Conservation (phyloP, 163 green algal species). For the Trebouxia gelatinosa region DNA sequence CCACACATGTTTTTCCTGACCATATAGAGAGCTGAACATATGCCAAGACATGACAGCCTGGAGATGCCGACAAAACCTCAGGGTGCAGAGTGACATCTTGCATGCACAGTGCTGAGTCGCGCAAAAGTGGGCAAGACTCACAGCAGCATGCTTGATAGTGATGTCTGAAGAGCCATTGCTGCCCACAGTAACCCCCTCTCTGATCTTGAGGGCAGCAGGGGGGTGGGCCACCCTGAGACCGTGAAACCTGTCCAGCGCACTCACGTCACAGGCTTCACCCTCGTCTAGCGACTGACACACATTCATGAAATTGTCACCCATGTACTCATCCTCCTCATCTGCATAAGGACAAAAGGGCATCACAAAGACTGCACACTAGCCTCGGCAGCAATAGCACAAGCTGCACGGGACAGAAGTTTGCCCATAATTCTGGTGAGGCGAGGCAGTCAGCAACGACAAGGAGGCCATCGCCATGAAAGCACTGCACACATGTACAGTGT, state of each 20-base stretch:
- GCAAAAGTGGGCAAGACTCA: too few species aligned
- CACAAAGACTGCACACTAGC: too few species aligned
- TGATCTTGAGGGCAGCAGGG: conserved; percentile 29
- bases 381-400: too few species aligned
- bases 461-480: too few species aligned
- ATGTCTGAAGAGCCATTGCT: not conserved
- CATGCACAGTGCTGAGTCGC: not conserved
- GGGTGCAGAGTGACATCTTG: not conserved
- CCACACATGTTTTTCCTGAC: not conserved
- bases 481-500: not conserved
- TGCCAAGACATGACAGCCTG: not conserved
- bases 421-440: too few species aligned
- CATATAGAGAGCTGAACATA: not conserved
- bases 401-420: too few species aligned
- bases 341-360: too few species aligned
- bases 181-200: conserved; percentile 1
- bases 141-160: too few species aligned
- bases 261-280: not conserved
- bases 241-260: conserved; percentile 3
- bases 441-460: too few species aligned
- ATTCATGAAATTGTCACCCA: not conserved
- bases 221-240: conserved; percentile 31
- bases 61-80: not conserved
- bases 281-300: not conserved
- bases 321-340: conserved; percentile 8